These are phyloP conservation scores for Irineochytrium annulatum DNA, from an alignment of 192 early-diverging fungal genomes.

Conservation along the genomic window DNA sequence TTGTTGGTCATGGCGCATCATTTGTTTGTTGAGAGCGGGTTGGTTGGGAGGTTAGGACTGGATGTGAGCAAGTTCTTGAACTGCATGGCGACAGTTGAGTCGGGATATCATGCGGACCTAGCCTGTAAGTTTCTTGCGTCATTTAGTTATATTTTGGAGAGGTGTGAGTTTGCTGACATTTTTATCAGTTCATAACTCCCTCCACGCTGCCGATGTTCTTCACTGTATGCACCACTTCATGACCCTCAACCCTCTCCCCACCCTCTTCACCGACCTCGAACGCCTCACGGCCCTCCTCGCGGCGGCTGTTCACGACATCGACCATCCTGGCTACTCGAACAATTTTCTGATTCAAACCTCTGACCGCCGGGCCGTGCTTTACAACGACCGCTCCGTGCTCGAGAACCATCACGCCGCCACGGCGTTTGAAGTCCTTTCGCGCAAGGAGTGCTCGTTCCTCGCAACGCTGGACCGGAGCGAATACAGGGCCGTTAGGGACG, in stretches of 20 bases:
- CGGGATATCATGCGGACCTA: constrained; percentile 43
- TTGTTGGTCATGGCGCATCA: constrained; percentile 42
- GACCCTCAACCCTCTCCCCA: constrained; percentile 22
- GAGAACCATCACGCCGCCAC: constrained; percentile 58
- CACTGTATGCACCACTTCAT: constrained; percentile 51
- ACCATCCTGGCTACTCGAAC: constrained; percentile 60
- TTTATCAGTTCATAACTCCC: constrained; percentile 50
- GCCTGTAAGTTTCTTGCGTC: constrained; percentile 31
- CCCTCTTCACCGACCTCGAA: constrained; percentile 47
- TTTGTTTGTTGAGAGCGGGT: constrained; percentile 37
- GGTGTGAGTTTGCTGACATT: not conserved
- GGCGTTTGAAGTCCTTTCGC: constrained; percentile 47
- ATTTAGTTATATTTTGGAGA: constrained; percentile 1
- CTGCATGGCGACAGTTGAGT: constrained; percentile 43
- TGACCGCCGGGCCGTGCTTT: constrained; percentile 44
- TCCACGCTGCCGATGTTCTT: constrained; percentile 53
- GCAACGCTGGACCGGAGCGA: constrained; percentile 32
- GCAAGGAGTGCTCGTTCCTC: constrained; percentile 42
- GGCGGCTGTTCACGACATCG: constrained; percentile 58
- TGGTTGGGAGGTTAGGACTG: constrained; percentile 36
- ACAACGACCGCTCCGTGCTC: constrained; percentile 59
- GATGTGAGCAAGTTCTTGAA: constrained; percentile 39
- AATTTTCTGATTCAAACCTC: constrained; percentile 47
- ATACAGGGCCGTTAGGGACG: constrained; percentile 35
- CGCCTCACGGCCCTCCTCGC: constrained; percentile 46